A percentile compares a stretch with the other conserved stretches of the same genome.
Evolutionary conservation across 139 green algal genomes (phyloP).

Genomic region (Monoraphidium neglectum): DNA sequence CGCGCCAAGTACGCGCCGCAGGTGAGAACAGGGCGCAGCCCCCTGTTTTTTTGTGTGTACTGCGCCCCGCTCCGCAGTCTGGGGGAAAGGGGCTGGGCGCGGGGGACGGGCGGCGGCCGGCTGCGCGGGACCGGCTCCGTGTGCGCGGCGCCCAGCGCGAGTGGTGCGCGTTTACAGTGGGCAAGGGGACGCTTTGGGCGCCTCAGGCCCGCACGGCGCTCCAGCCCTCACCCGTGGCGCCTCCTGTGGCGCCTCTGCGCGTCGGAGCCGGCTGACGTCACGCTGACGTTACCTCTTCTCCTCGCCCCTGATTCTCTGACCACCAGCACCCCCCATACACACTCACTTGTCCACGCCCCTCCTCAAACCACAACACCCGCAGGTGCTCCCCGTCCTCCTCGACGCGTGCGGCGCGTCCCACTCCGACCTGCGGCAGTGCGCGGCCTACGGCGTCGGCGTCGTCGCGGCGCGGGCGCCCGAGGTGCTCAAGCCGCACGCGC

Average conservation of each 20-base stretch:
- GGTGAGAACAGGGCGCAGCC: too few relatives aligned
- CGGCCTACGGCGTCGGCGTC: conserved; percentile 90
- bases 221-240: too few relatives aligned
- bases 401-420: conserved; percentile 53
- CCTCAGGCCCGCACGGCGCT: too few relatives aligned
- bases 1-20: conserved; percentile 66
- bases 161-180: too few relatives aligned
- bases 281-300: too few relatives aligned
- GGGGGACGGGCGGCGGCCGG: conserved; percentile 25
- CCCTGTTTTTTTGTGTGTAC: too few relatives aligned
- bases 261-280: too few relatives aligned
- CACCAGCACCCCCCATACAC: too few relatives aligned
- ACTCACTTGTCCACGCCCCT: too few relatives aligned
- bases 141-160: background rate
- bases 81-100: conserved; percentile 2
- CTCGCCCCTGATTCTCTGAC: too few relatives aligned
- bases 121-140: background rate
- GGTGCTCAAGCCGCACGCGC: conserved; percentile 53
- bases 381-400: conserved; percentile 76
- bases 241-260: too few relatives aligned
- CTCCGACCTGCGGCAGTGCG: conserved; percentile 85
- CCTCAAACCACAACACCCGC: background rate
- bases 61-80: background rate
- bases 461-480: conserved; percentile 64
- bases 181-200: too few relatives aligned